Evolutionary conservation across 2,329 filamentous ascomycete genomes (phyloP), one percentile per base, ranked within the genome.

Genomic region (Microdochium trichocladiopsis): DNA sequence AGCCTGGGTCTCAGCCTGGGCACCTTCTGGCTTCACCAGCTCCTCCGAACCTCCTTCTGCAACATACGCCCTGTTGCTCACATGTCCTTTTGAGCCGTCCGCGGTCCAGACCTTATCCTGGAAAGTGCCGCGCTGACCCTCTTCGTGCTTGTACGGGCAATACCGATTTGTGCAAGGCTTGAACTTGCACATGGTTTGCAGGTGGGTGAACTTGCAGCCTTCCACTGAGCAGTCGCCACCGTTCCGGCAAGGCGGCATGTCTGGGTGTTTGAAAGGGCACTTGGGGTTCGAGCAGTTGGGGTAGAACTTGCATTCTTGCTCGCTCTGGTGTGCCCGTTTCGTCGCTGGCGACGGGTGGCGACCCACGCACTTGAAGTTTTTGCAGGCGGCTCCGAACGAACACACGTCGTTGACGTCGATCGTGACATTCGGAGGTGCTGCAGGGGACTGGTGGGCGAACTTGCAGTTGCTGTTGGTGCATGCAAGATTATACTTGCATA

Each of bases 371-470:
- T 97, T 97, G 63, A 83, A 80, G 76, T 97, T 99, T 73, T 94
- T 95, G 82, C 94, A 99, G 9, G 91, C 91, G 2, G 84, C 90
- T 21, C 91, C 93, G 61, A 88, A 97, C 18, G 80, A 80, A 73
- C 94, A 99, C 18, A 80, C 77, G 62, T 95, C 90, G 53, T 78
- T 82, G 59, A 92, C 78, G 67, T 97, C 94, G 53, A 97, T 77
- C 0, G 84, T 79, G 2, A 80, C 82, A 25, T 87, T 88, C 2
- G 87, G 86, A 3, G 90, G 87, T 28, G 93, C 92, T 2, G 88
- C 91, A 2, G 94, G 91, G 16, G 92, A 96, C 72, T 96, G 93
- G 64, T 99, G 94, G 18, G 90, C 94, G 67, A 90, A 99, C 58
- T 86, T 87, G 73, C 94, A 99, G 56, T 95, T 89, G 60, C 83